These are phyloP conservation scores for Cutaneotrichosporon spelunceum DNA, from an alignment of 1,284 basidiomycete species.

Conservation along the genomic window DNA sequence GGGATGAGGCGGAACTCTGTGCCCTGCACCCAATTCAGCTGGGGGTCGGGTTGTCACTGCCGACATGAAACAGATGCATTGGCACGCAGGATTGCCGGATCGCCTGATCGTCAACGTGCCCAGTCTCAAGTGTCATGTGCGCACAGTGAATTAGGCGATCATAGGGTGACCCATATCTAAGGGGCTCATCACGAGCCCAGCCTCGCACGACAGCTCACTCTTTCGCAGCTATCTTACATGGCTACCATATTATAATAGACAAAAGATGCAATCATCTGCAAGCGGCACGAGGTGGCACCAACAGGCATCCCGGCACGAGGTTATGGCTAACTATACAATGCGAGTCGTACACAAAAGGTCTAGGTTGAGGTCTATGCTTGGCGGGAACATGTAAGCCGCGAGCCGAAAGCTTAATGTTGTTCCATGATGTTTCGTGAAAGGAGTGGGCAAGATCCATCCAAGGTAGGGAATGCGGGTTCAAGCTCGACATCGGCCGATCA, in stretches of 20 bases:
- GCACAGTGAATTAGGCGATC: no score
- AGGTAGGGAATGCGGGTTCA: not conserved
- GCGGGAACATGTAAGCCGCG: not conserved
- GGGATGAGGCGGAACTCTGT: no score
- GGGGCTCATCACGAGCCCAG: no score
- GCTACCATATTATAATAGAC: not conserved
- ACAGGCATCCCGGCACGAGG: not conserved
- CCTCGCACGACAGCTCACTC: no score
- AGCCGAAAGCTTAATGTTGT: constrained; percentile 1
- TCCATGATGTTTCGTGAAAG: not conserved
- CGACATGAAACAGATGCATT: no score
- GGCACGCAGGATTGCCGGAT: no score
- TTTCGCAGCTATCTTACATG: no score
- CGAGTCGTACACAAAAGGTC: not conserved
- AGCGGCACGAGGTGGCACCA: not conserved
- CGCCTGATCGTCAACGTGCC: no score
- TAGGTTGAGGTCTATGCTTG: not conserved
- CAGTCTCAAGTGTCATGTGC: no score
- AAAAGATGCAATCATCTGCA: not conserved
- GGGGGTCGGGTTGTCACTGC: no score
- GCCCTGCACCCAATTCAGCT: no score
- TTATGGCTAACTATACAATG: not conserved
- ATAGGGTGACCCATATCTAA: no score
- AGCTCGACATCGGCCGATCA: not conserved
- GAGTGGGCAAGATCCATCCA: not conserved